A percentile compares a stretch with the other conserved stretches of the same genome.
Conservation (phyloP, 208 protist genomes). For the Wallacemonas collosoma region DNA sequence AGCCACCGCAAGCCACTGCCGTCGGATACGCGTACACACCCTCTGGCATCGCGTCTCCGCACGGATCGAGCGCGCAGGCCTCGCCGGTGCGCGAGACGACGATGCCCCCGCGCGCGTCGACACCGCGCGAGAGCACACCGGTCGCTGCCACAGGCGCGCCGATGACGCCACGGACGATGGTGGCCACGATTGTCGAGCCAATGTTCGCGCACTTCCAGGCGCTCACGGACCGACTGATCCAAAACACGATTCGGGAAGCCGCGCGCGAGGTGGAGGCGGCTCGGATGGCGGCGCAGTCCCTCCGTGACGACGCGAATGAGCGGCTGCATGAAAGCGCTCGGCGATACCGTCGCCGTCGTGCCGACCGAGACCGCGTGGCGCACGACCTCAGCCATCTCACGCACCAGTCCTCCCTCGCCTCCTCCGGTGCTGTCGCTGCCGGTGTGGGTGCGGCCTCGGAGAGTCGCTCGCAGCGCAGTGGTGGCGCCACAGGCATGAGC, state of each 20-base stretch:
- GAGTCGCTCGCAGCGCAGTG: not conserved
- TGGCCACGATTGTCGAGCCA: slow-evolving; percentile 13
- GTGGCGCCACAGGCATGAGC: not conserved
- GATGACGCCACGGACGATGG: slow-evolving; percentile 22
- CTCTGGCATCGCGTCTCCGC: slow-evolving; percentile 2
- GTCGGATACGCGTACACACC: not conserved
- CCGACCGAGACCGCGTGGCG: slow-evolving; percentile 31
- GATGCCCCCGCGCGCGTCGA: slow-evolving; percentile 1
- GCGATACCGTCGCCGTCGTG: slow-evolving; percentile 32
- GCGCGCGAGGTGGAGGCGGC: slow-evolving; percentile 63
- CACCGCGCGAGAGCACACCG: not conserved
- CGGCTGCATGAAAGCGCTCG: slow-evolving; percentile 34
- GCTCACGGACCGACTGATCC: slow-evolving; percentile 32
- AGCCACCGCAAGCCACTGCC: too few species aligned
- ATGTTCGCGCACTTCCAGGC: slow-evolving; percentile 22
- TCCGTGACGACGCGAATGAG: slow-evolving; percentile 41
- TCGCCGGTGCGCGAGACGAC: not conserved
- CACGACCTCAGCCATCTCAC: slow-evolving; percentile 26
- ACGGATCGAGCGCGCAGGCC: not conserved
- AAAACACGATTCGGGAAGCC: slow-evolving; percentile 63
- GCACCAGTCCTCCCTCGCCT: slow-evolving; percentile 4
- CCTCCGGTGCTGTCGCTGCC: not conserved
- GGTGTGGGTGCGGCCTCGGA: not conserved
- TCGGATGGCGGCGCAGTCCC: slow-evolving; percentile 30
- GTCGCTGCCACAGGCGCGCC: not conserved